Evolutionary conservation across 805 yeast species (phyloP).

Genomic region (Trichomonascus vanleenenianus): DNA sequence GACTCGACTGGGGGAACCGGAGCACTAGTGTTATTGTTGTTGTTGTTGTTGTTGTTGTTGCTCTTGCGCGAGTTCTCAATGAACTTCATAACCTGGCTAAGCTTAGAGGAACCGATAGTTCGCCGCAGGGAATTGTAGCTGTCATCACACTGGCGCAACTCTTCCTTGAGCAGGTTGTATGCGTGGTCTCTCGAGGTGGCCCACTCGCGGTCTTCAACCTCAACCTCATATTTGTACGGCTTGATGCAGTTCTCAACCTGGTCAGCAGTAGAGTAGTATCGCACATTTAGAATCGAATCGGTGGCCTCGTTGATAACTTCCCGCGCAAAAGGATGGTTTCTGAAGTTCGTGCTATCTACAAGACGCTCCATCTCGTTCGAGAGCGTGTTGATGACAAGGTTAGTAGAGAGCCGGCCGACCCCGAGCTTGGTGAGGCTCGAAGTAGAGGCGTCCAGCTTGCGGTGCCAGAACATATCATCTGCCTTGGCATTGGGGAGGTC

Average conservation of each 20-base stretch:
- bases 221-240: conserved; percentile 96
- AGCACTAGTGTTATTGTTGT: too few species aligned
- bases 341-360: conserved; percentile 64
- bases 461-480: conserved; percentile 80
- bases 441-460: conserved; percentile 76
- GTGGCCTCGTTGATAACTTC: conserved; percentile 82
- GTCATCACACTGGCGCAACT: conserved; percentile 69
- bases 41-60: too few species aligned
- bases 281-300: conserved; percentile 60
- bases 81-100: conserved; percentile 75
- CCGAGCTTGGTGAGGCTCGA: conserved; percentile 86
- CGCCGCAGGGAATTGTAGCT: conserved; percentile 52
- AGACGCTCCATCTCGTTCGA: conserved; percentile 69
- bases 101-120: conserved; percentile 75
- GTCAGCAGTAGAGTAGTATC: conserved; percentile 89
- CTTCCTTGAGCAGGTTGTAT: conserved; percentile 66
- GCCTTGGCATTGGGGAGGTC: conserved; percentile 50
- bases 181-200: conserved; percentile 70
- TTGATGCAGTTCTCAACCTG: conserved; percentile 98
- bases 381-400: conserved; percentile 72
- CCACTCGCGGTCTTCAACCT: conserved; percentile 96
- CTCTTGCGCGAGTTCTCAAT: conserved; percentile 26
- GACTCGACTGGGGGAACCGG: conserved; percentile 33
- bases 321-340: conserved; percentile 80
- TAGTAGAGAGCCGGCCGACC: conserved; percentile 83